Conservation (phyloP, 345 rosid genomes). For the Euphorbia pulcherrima region DNA sequence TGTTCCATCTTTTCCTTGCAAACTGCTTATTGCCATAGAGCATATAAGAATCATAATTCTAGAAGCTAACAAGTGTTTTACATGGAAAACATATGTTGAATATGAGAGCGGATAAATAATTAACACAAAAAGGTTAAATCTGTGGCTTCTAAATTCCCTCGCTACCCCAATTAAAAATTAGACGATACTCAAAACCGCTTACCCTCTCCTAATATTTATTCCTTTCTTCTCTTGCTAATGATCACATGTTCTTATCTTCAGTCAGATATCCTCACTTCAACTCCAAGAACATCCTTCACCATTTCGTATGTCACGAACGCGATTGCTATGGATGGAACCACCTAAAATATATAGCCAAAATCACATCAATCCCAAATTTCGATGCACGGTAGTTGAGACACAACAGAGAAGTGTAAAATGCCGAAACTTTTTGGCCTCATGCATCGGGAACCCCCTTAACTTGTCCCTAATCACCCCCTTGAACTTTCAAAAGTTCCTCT, state of each 20-base stretch:
- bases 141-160: constrained; percentile 12
- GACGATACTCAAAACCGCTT: constrained; percentile 4
- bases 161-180: no score
- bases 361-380: background rate
- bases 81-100: constrained; percentile 15
- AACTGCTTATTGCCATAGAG: constrained; percentile 30
- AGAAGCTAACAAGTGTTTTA: constrained; percentile 15
- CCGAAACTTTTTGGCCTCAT: no score
- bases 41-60: constrained; percentile 19
- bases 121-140: constrained; percentile 8
- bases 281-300: constrained; percentile 94
- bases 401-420: no score
- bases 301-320: constrained; percentile 92
- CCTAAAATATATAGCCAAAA: constrained; percentile 41
- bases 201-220: constrained; percentile 6
- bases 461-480: no score
- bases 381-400: background rate
- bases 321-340: constrained; percentile 92
- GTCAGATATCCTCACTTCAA: constrained; percentile 89
- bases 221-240: background rate
- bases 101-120: constrained; percentile 3
- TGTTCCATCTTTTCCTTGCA: constrained; percentile 17
- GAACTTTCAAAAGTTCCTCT: no score
- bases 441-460: no score
- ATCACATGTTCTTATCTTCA: no score